Evolutionary conservation across 2,329 filamentous ascomycete genomes (phyloP), one percentile per base, ranked within the genome.

Genomic region (Botrytis elliptica): DNA sequence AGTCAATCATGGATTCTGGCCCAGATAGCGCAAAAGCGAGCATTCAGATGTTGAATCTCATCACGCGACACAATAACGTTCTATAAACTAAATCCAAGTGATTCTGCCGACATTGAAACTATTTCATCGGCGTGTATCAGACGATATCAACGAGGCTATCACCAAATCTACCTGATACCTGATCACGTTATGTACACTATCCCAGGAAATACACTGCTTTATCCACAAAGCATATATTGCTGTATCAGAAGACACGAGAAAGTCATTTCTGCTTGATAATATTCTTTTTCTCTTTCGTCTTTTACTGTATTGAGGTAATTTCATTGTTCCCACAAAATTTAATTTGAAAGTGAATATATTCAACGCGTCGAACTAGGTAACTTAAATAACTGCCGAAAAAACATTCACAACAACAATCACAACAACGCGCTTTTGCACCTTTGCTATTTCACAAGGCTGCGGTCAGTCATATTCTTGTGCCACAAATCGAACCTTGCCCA

Each of bases 11-110:
- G 6, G n/a, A 55, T 3, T n/a, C n/a, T 57, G 8, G 52, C n/a
- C n/a, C 4, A 57, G 14, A 57, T 29, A 8, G n/a, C 6, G n/a
- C n/a, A 18, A 18, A 3, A 29, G n/a, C n/a, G n/a, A 57, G 52
- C 2, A 57, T 29, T 29, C n/a, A 4, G 52, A 18, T 57, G 3
- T 57, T 57, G 52, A 9, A 57, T 18, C n/a, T 57, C 14, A 29
- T 9, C n/a, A 29, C n/a, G 4, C 14, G n/a, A 42, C 1, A 12
- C 10, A 0, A 42, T 40, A 9, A 9, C 0, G 1, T 29, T 8
- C 40, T 16, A n/a, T 6, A 55, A 1, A 36, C n/a, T 4, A 16
- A 57, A 40, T 55, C 0, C 16, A 3, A 57, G 6, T 1, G 16
- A 18, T 3, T 55, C 0, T 55, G 16, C 14, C 12, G 14, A 52